phyloP scores from a whole-genome alignment of 2,329 filamentous ascomycete genomes.

The Geosmithia flava region DNA sequence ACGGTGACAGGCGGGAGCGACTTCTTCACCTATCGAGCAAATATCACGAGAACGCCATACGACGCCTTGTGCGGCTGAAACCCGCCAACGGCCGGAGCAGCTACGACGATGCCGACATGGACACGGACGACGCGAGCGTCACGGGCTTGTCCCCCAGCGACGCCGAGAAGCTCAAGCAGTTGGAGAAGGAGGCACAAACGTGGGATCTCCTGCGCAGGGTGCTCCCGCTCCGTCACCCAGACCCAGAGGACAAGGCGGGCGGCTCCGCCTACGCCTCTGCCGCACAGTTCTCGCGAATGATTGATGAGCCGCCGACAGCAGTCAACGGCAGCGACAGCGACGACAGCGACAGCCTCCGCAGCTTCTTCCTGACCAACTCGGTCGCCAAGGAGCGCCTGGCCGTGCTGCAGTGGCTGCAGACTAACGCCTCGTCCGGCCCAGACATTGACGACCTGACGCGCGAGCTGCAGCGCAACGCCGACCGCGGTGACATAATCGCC shows the following conservation, averaged over 20 bases:
- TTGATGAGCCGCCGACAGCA: not conserved
- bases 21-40: slow-evolving; percentile 47
- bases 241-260: not conserved
- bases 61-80: slow-evolving; percentile 16
- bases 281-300: slow-evolving; percentile 3
- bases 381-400: slow-evolving; percentile 66
- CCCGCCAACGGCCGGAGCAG: slow-evolving; percentile 13
- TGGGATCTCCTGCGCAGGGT: slow-evolving; percentile 78
- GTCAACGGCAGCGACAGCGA: not conserved
- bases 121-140: slow-evolving; percentile 36
- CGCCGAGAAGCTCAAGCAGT: slow-evolving; percentile 26
- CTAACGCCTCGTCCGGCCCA: slow-evolving; percentile 56
- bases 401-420: slow-evolving; percentile 78
- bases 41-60: slow-evolving; percentile 45
- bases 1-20: slow-evolving; percentile 46
- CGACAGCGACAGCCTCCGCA: not conserved
- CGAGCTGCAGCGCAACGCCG: slow-evolving; percentile 63
- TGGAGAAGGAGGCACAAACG: slow-evolving; percentile 76
- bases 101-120: slow-evolving; percentile 40
- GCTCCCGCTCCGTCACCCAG: slow-evolving; percentile 52
- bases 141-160: slow-evolving; percentile 11
- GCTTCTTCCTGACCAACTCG: slow-evolving; percentile 60
- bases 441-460: slow-evolving; percentile 66
- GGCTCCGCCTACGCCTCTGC: too few relatives aligned
- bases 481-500: slow-evolving; percentile 69